phyloP scores from a whole-genome alignment of 129 eudicot species.

The Arctium minus region DNA sequence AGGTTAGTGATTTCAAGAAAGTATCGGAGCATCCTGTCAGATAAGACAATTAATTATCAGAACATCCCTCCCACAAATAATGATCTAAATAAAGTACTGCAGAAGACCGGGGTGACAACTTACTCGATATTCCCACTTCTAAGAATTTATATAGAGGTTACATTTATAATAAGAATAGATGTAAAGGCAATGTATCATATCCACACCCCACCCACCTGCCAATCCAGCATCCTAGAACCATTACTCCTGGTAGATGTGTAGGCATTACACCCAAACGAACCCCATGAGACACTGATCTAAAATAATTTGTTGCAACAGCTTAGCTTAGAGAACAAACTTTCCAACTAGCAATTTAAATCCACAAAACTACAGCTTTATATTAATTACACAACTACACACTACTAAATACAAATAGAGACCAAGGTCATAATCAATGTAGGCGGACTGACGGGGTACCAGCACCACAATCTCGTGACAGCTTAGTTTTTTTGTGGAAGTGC shows the following conservation, averaged over 20 bases:
- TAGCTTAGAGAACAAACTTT: not conserved
- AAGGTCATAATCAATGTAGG: not conserved
- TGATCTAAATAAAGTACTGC: not conserved
- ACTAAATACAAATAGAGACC: not conserved
- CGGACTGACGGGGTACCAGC: not conserved
- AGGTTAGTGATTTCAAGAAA: not conserved
- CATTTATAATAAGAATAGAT: not conserved
- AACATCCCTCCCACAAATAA: not conserved
- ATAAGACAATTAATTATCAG: not conserved
- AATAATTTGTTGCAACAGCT: not conserved
- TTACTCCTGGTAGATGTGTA: not conserved
- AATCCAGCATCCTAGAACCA: not conserved
- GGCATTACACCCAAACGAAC: not conserved
- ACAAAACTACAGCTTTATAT: slow-evolving; percentile 1
- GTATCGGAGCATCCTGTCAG: not conserved
- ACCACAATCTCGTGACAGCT: not conserved
- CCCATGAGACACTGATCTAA: not conserved
- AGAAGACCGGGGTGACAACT: not conserved
- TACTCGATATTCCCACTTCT: slow-evolving; percentile 1
- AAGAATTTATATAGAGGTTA: not conserved
- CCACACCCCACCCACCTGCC: not conserved
- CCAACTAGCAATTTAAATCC: not conserved
- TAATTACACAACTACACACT: not conserved
- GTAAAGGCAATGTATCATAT: not conserved
- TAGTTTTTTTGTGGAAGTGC: not conserved